These are phyloP conservation scores for Botryotinia globosa DNA, from an alignment of 2,329 filamentous ascomycete species.

Conservation along the genomic window DNA sequence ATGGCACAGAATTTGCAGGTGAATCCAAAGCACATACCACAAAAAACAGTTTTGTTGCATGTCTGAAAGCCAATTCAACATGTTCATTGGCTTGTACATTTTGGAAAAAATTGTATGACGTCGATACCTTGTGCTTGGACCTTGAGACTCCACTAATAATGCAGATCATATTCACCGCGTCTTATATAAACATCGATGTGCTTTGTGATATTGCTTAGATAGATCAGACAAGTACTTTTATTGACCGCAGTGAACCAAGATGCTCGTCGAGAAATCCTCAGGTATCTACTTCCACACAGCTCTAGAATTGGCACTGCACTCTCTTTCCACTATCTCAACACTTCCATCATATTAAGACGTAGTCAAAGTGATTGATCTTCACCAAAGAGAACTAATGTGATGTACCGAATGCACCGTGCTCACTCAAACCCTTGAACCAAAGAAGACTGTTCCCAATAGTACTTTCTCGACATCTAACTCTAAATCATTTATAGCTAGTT, in stretches of 20 bases:
- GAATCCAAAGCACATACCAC: not conserved
- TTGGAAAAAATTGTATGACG: not conserved
- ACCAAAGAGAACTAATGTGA: not conserved
- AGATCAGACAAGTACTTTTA: not conserved
- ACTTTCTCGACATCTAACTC: not conserved
- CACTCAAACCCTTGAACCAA: not conserved
- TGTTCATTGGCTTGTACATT: not conserved
- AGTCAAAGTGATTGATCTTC: not conserved
- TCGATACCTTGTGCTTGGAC: not conserved
- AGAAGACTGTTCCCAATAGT: not conserved
- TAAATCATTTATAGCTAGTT: not conserved
- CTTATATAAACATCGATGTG: not conserved
- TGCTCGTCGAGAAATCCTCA: not conserved
- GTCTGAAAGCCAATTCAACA: not conserved
- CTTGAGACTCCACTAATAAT: not conserved
- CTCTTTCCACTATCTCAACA: no score
- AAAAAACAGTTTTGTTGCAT: not conserved
- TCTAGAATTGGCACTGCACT: not conserved
- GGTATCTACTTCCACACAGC: no score
- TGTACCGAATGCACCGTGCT: not conserved
- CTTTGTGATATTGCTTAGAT: not conserved
- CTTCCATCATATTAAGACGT: not conserved
- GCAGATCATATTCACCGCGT: not conserved
- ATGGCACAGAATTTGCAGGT: not conserved
- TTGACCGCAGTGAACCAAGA: not conserved